These are phyloP conservation scores for Malus hybrid DNA, from an alignment of 331 rosid species.

Conservation along the genomic window DNA sequence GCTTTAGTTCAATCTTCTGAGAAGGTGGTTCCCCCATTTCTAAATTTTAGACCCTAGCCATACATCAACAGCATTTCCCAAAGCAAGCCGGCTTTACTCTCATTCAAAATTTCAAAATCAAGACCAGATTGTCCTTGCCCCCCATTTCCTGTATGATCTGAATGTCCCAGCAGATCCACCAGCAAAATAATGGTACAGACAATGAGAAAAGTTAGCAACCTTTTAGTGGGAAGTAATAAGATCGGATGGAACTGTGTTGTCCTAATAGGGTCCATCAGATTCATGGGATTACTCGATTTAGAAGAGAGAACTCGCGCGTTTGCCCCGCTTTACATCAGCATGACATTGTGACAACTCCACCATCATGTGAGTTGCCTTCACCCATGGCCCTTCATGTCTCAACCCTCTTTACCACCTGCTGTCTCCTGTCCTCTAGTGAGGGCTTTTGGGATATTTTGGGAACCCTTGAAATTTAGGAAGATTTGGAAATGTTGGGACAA, in stretches of 20 bases:
- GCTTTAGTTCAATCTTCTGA: not conserved
- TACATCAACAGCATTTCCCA: not conserved
- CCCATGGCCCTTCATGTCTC: conserved; percentile 42
- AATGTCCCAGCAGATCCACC: conserved; percentile 53
- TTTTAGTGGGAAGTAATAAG: conserved; percentile 38
- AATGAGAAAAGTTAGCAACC: conserved; percentile 24
- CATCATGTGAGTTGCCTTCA: conserved; percentile 74
- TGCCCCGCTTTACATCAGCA: conserved; percentile 27
- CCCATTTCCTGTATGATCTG: conserved; percentile 40
- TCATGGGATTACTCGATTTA: conserved; percentile 31
- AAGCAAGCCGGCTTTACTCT: conserved; percentile 10
- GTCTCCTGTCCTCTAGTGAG: conserved; percentile 28
- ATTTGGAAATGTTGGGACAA: conserved; percentile 2
- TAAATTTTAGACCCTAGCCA: not conserved
- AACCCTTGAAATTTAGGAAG: conserved; percentile 20
- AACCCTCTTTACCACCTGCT: conserved; percentile 40
- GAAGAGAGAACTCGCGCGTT: not conserved
- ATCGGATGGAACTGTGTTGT: conserved; percentile 45
- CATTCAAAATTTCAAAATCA: conserved; percentile 36
- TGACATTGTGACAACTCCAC: conserved; percentile 55
- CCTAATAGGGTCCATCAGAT: conserved; percentile 42
- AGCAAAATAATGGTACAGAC: conserved; percentile 49
- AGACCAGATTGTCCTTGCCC: conserved; percentile 52
- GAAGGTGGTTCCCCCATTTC: not conserved
- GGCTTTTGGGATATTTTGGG: conserved; percentile 18